Evolutionary conservation across 306 rosid species (phyloP).

Genomic region (Arachis hypogaea): DNA sequence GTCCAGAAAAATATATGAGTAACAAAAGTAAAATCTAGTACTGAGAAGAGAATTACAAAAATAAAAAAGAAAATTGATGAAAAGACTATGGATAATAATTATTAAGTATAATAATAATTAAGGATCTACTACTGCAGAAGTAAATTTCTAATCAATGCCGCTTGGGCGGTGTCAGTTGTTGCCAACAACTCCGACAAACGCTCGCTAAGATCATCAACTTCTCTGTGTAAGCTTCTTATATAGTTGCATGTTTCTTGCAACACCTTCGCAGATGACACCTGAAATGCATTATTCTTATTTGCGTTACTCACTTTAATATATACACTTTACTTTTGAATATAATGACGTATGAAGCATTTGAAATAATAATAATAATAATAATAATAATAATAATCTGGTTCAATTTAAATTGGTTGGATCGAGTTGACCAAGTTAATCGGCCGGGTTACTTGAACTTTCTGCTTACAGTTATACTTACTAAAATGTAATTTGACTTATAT

Average conservation of each 20-base stretch:
- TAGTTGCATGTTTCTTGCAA: slow-evolving; percentile 92
- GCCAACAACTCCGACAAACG: slow-evolving; percentile 80
- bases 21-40: not conserved
- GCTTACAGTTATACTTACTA: no score
- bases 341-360: no score
- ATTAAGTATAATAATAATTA: not conserved
- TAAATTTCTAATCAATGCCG: slow-evolving; percentile 84
- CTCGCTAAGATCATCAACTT: slow-evolving; percentile 90
- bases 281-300: not conserved
- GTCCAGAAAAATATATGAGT: no score
- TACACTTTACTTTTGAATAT: not conserved
- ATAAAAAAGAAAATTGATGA: not conserved
- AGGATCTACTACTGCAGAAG: slow-evolving; percentile 52
- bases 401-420: no score
- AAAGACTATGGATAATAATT: not conserved
- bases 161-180: slow-evolving; percentile 84
- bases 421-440: no score
- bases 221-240: slow-evolving; percentile 79
- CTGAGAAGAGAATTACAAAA: slow-evolving; percentile 17
- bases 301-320: no score
- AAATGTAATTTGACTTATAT: no score
- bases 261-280: slow-evolving; percentile 78
- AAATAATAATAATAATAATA: no score
- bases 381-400: no score
- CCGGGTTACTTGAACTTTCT: no score